These are phyloP conservation scores for Fusarium odoratissimum DNA, from an alignment of 2,329 filamentous ascomycete species.

Conservation along the genomic window DNA sequence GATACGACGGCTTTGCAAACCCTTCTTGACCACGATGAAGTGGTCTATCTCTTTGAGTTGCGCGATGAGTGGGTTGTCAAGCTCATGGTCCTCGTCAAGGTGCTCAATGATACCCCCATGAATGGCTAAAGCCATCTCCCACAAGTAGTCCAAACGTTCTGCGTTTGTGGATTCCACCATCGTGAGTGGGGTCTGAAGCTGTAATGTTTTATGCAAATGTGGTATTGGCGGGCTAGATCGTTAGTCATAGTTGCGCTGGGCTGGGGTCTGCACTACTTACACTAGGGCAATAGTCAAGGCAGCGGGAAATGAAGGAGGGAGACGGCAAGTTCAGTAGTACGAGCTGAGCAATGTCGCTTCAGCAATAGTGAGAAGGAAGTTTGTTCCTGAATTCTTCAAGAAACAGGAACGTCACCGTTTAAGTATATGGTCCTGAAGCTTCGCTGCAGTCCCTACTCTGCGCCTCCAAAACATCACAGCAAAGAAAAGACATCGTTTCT, in stretches of 20 bases:
- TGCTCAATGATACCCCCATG: not conserved
- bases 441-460: rapidly evolving
- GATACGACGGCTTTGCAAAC: not conserved
- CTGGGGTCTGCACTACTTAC: not conserved
- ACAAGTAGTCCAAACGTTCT: not conserved
- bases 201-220: not conserved
- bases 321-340: not conserved
- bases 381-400: not conserved
- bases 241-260: not conserved
- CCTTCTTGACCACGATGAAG: not conserved
- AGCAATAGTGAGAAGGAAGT: not conserved
- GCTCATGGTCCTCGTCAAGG: not conserved
- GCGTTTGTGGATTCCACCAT: not conserved
- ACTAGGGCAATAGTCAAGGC: not conserved
- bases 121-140: not conserved
- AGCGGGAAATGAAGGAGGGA: too few species aligned
- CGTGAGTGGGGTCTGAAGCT: rapidly evolving
- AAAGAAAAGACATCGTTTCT: not conserved
- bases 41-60: not conserved
- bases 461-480: not conserved
- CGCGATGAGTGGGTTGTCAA: not conserved
- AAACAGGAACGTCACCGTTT: rapidly evolving
- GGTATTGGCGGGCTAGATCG: rapidly evolving
- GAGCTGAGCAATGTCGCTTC: rapidly evolving
- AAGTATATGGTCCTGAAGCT: not conserved